These are phyloP conservation scores for Juglanconis juglandina DNA, from an alignment of 2,329 filamentous ascomycete genomes.

Conservation along the genomic window DNA sequence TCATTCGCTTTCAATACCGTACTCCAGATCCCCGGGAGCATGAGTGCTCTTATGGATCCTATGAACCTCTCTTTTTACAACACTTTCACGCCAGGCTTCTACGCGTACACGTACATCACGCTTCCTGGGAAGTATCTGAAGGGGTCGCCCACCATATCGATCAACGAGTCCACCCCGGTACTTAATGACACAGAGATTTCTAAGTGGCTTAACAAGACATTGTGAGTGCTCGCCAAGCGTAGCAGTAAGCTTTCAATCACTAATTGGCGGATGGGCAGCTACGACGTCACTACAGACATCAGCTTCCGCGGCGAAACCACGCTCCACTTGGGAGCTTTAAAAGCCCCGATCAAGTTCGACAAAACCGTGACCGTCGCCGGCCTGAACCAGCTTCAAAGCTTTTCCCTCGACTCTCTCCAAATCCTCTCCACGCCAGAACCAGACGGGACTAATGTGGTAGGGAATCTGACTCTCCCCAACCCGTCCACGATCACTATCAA, in stretches of 20 bases:
- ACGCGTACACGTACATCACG: slow-evolving; percentile 2
- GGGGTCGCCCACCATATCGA: background rate
- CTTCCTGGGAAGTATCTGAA: background rate
- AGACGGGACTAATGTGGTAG: slow-evolving; percentile 3
- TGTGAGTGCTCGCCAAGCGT: background rate
- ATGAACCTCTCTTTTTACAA: slow-evolving; percentile 4
- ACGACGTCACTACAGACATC: slow-evolving; percentile 1
- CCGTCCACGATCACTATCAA: background rate
- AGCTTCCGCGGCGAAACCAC: slow-evolving; percentile 1
- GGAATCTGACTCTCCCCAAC: slow-evolving; percentile 5
- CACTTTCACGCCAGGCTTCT: background rate
- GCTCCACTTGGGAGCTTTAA: slow-evolving; percentile 2
- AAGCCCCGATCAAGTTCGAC: background rate
- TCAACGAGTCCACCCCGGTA: background rate
- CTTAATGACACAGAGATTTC: slow-evolving; percentile 1
- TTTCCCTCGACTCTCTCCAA: background rate
- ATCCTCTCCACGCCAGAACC: background rate
- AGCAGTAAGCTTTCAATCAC: background rate
- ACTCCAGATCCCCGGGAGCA: background rate
- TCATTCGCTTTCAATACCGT: slow-evolving; percentile 2
- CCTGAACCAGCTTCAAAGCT: slow-evolving; percentile 2
- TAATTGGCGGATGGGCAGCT: background rate
- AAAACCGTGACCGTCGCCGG: slow-evolving; percentile 6
- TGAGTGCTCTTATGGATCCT: slow-evolving; percentile 2
- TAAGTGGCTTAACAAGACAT: slow-evolving; percentile 5